Conservation (phyloP, 257 asterid genomes). For the Fraxinus pennsylvanica region DNA sequence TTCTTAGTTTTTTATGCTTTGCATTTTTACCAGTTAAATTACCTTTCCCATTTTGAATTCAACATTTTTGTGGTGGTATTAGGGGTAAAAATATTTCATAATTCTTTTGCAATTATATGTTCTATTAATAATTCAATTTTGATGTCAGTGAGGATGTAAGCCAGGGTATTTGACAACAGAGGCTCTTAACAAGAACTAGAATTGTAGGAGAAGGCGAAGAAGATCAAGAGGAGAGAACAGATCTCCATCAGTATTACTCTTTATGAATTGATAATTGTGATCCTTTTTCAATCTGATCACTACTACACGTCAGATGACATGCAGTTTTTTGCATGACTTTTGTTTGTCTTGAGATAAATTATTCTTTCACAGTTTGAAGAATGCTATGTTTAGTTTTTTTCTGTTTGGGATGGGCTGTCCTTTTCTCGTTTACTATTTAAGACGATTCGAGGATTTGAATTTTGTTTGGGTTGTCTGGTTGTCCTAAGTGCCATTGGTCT, state of each 20-base stretch:
- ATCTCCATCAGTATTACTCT: not conserved
- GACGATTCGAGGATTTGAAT: not conserved
- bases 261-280: not conserved
- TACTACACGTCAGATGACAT: not conserved
- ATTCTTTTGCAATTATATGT: not conserved
- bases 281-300: not conserved
- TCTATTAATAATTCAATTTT: not conserved
- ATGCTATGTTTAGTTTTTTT: not conserved
- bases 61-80: not conserved
- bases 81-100: not conserved
- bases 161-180: not conserved
- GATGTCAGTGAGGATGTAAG: not conserved
- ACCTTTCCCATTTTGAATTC: not conserved
- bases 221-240: no score
- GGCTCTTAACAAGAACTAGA: not conserved
- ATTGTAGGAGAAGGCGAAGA: not conserved
- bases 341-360: not conserved
- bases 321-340: not conserved
- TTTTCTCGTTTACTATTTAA: not conserved
- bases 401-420: not conserved
- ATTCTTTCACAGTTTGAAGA: not conserved
- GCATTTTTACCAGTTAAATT: not conserved
- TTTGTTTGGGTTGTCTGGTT: not conserved
- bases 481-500: not conserved
- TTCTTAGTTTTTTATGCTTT: not conserved